Conservation (phyloP, 768 basidiomycete species). For the Tremella yokohamensis region DNA sequence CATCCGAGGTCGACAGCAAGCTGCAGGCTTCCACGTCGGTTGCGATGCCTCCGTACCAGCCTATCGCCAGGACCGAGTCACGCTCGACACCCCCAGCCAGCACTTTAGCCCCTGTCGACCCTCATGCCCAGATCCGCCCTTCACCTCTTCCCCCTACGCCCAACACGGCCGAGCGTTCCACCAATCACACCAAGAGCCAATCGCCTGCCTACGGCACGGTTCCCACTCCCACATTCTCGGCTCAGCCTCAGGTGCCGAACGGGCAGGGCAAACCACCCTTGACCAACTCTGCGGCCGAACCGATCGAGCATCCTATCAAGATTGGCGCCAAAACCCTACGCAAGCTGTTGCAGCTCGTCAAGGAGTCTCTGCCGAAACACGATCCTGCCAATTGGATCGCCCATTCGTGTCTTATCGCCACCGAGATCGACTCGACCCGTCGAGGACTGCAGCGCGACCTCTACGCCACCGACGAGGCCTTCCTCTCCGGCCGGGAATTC, state of each 20-base stretch:
- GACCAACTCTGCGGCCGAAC: conserved; percentile 42
- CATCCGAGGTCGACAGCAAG: background rate
- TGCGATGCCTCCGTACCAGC: conserved; percentile 19
- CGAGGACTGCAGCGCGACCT: conserved; percentile 36
- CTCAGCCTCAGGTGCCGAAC: background rate
- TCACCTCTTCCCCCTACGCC: conserved; percentile 11
- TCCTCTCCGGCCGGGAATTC: conserved; percentile 30
- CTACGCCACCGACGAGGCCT: conserved; percentile 42
- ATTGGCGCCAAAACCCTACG: conserved; percentile 27
- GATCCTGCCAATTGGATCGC: conserved; percentile 42
- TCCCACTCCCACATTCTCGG: background rate
- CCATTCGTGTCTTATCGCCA: conserved; percentile 39
- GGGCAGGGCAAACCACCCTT: conserved; percentile 24
- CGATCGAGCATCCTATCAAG: conserved; percentile 37
- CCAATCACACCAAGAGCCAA: conserved; percentile 2
- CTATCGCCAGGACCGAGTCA: conserved; percentile 15
- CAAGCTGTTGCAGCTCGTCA: conserved; percentile 24
- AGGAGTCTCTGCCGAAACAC: conserved; percentile 25
- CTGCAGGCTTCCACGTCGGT: too few species aligned
- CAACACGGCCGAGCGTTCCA: conserved; percentile 11
- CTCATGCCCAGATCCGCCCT: conserved; percentile 1
- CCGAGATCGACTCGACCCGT: conserved; percentile 37
- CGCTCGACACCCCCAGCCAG: background rate
- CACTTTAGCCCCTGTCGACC: conserved; percentile 6
- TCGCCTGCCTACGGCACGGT: conserved; percentile 22